These are phyloP conservation scores for Pseudocercospora ulei DNA, from an alignment of 2,329 filamentous ascomycete species.

Conservation along the genomic window DNA sequence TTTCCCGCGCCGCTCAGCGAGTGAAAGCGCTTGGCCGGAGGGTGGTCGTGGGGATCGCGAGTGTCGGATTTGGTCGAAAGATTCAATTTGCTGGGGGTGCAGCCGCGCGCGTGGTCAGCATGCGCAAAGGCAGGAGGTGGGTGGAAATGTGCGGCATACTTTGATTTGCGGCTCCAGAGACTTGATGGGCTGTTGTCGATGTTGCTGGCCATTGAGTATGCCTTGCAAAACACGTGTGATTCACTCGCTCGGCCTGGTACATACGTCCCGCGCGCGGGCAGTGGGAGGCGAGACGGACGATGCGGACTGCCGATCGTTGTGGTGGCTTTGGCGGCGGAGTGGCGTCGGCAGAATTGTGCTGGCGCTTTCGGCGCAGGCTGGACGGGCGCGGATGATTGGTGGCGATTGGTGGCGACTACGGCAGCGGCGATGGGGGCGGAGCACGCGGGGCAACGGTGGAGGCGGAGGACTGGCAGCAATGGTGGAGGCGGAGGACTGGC, in stretches of 20 bases:
- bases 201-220: conserved; percentile 27
- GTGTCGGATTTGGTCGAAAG: conserved; percentile 56
- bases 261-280: conserved; percentile 7
- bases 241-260: conserved; percentile 2
- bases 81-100: conserved; percentile 73
- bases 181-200: conserved; percentile 33
- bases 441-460: too few relatives aligned
- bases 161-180: conserved; percentile 72
- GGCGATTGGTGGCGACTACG: conserved; percentile 4
- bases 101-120: conserved; percentile 37
- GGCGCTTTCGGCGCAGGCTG: background rate
- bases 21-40: conserved; percentile 61
- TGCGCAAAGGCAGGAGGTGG: conserved; percentile 13
- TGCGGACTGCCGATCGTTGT: conserved; percentile 13
- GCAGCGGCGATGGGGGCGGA: too few relatives aligned
- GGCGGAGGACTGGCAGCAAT: too few relatives aligned
- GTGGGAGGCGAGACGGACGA: conserved; percentile 13
- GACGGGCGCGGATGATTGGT: conserved; percentile 4
- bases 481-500: background rate
- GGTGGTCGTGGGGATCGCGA: conserved; percentile 48
- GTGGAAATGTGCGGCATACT: conserved; percentile 47
- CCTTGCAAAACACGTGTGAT: background rate
- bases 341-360: background rate
- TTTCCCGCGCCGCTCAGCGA: conserved; percentile 61
- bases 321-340: conserved; percentile 10